phyloP scores from a whole-genome alignment of 2,329 filamentous ascomycete genomes.

The Ilyonectria sp. region DNA sequence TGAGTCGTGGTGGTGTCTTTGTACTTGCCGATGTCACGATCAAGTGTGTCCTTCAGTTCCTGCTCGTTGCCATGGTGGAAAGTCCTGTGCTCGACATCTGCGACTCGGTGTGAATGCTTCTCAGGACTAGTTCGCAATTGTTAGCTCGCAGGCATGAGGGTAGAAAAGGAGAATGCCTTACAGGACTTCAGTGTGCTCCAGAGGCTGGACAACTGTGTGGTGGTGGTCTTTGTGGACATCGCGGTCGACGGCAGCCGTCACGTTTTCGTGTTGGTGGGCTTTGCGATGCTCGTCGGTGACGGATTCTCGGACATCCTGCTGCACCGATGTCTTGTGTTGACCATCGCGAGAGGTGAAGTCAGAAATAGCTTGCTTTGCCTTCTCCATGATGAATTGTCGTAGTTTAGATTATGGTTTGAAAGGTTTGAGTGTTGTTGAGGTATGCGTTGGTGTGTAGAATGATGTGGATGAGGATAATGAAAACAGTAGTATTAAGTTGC shows the following conservation, averaged over 20 bases:
- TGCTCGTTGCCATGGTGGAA: constrained; percentile 72
- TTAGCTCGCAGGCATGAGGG: neutral
- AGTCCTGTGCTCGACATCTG: constrained; percentile 71
- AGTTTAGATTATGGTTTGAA: neutral
- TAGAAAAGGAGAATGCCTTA: constrained; percentile 53
- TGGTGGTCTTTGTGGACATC: constrained; percentile 82
- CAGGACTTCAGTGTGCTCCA: constrained; percentile 57
- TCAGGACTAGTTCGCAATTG: constrained; percentile 62
- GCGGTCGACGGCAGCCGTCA: constrained; percentile 74
- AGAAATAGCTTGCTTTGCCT: constrained; percentile 73
- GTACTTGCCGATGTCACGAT: constrained; percentile 62
- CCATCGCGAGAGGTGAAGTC: constrained; percentile 74
- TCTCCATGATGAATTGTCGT: constrained; percentile 66
- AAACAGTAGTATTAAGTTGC: neutral
- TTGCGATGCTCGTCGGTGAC: constrained; percentile 73
- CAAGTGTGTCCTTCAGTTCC: constrained; percentile 62
- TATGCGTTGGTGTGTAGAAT: neutral
- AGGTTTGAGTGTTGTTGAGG: neutral
- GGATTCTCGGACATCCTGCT: constrained; percentile 74
- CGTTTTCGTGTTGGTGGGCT: constrained; percentile 73
- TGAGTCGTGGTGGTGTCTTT: constrained; percentile 49
- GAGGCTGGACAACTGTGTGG: constrained; percentile 78
- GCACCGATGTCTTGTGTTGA: constrained; percentile 79
- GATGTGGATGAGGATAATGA: no score
- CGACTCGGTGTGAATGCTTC: constrained; percentile 73